Conservation (phyloP, 345 rosid genomes). For the Abelmoschus esculentus region DNA sequence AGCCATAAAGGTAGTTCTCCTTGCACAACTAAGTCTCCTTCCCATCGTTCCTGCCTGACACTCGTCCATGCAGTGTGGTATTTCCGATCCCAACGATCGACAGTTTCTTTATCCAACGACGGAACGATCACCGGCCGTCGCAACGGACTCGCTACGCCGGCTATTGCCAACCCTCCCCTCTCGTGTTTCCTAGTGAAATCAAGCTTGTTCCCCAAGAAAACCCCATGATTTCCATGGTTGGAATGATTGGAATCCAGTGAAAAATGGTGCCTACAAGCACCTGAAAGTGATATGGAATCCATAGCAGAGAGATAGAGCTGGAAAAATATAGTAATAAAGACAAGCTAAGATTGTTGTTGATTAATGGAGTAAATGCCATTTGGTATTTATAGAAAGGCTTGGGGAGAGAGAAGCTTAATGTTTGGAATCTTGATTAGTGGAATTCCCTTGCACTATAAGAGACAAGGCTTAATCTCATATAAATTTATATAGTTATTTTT, state of each 20-base stretch:
- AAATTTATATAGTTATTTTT: background rate
- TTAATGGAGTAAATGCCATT: background rate
- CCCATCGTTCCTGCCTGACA: constrained; percentile 12
- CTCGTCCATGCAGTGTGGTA: constrained; percentile 13
- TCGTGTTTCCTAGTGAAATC: constrained; percentile 9
- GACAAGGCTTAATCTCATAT: constrained; percentile 5
- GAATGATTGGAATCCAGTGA: constrained; percentile 18
- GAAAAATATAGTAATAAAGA: background rate
- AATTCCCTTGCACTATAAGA: constrained; percentile 39
- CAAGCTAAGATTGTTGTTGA: background rate
- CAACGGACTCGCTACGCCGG: background rate
- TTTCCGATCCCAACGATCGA: background rate
- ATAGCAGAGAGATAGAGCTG: constrained; percentile 15
- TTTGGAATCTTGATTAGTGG: constrained; percentile 35
- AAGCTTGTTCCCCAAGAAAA: background rate
- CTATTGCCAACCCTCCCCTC: background rate
- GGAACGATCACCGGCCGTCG: background rate
- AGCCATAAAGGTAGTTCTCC: constrained; percentile 92
- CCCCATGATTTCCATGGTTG: constrained; percentile 12
- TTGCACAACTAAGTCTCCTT: constrained; percentile 28
- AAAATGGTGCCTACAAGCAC: constrained; percentile 10
- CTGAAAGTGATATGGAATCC: constrained; percentile 37
- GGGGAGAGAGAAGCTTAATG: constrained; percentile 17
- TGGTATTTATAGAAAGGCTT: constrained; percentile 9
- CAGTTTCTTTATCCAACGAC: background rate